phyloP scores from a whole-genome alignment of 148 eudicot species.

The Pouteria glomerata region DNA sequence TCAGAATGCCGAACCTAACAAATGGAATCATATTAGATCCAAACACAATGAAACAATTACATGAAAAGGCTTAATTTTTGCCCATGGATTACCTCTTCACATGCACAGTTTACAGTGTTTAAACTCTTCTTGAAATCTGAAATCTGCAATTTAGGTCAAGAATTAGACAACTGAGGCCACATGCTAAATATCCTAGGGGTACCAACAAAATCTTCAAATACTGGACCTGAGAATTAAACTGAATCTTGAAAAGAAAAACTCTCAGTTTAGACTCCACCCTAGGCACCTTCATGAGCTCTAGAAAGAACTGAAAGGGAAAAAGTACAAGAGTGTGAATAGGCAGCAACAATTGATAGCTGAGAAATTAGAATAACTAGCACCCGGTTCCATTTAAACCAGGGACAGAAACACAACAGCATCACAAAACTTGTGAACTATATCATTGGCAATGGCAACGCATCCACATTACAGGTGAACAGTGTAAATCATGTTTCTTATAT shows the following conservation, averaged over 20 bases:
- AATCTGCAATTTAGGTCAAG: constrained; percentile 39
- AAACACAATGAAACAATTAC: constrained; percentile 9
- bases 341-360: neutral
- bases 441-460: neutral
- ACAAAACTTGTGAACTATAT: neutral
- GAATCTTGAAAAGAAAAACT: constrained; percentile 94
- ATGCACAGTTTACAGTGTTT: constrained; percentile 72
- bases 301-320: constrained; percentile 55
- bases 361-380: neutral
- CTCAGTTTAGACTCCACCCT: constrained; percentile 89
- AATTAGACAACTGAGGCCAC: constrained; percentile 14
- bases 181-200: neutral
- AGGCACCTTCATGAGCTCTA: constrained; percentile 98
- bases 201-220: constrained; percentile 5
- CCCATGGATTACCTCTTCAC: constrained; percentile 58
- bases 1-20: constrained; percentile 68
- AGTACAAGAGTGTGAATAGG: neutral
- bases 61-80: constrained; percentile 14
- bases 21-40: constrained; percentile 7
- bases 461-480: neutral
- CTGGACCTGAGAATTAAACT: constrained; percentile 81
- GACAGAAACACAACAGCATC: constrained; percentile 7
- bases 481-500: neutral
- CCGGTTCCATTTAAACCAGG: constrained; percentile 8
- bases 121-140: constrained; percentile 73